Evolutionary conservation across 768 basidiomycete species (phyloP).

Genomic region (Auricularia auricula-judae): DNA sequence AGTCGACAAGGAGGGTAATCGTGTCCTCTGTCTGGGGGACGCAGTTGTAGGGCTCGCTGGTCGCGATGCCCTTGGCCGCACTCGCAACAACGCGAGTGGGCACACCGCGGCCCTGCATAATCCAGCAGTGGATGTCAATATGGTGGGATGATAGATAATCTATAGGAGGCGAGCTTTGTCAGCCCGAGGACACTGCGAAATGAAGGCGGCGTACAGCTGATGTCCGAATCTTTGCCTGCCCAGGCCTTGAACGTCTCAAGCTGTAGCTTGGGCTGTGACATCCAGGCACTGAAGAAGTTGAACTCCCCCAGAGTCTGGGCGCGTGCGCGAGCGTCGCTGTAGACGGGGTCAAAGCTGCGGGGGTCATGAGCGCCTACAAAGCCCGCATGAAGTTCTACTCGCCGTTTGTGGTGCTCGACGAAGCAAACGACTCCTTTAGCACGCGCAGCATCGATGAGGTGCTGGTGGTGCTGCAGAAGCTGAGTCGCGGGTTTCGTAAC

Average conservation of each 20-base stretch:
- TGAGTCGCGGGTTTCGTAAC: constrained; percentile 92
- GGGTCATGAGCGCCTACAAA: background rate
- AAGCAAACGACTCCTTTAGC: constrained; percentile 78
- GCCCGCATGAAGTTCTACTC: constrained; percentile 9
- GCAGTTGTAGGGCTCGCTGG: constrained; percentile 79
- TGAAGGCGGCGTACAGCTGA: constrained; percentile 39
- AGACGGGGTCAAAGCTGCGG: constrained; percentile 73
- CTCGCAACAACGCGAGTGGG: constrained; percentile 84
- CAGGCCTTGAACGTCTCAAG: constrained; percentile 90
- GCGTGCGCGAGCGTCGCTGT: constrained; percentile 79
- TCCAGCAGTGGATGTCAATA: constrained; percentile 83
- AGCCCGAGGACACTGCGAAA: background rate
- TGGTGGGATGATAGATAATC: constrained; percentile 95
- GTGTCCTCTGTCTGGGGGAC: constrained; percentile 85
- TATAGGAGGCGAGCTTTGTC: constrained; percentile 26
- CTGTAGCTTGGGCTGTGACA: constrained; percentile 94
- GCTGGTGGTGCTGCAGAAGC: constrained; percentile 70
- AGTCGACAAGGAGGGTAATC: constrained; percentile 89
- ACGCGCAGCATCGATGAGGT: constrained; percentile 63
- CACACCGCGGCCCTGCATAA: constrained; percentile 61
- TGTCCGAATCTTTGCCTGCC: constrained; percentile 92
- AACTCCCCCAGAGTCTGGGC: constrained; percentile 74
- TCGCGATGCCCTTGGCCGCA: constrained; percentile 85
- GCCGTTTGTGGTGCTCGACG: constrained; percentile 93
- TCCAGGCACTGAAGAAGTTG: constrained; percentile 95